These are phyloP conservation scores for Metarhizium guizhouense DNA, from an alignment of 2,329 filamentous ascomycete genomes.

Conservation along the genomic window DNA sequence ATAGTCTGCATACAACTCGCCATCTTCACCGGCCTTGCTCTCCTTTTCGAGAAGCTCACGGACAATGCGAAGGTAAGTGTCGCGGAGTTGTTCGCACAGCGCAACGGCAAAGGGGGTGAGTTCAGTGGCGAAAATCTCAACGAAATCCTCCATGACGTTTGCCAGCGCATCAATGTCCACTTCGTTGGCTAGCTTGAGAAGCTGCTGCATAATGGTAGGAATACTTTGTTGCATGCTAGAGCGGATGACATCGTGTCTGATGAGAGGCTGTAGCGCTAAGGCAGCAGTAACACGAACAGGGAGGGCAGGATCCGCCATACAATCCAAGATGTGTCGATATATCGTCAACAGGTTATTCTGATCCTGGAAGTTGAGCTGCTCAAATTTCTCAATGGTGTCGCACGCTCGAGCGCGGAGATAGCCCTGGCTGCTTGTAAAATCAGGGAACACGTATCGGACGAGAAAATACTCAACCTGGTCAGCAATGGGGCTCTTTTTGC, in stretches of 20 bases:
- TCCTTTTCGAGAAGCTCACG: constrained; percentile 86
- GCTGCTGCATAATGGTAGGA: constrained; percentile 97
- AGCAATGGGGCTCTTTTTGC: constrained; percentile 97
- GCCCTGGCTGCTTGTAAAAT: constrained; percentile 86
- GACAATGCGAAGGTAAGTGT: constrained; percentile 92
- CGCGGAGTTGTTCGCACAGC: constrained; percentile 86
- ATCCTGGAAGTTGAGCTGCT: constrained; percentile 94
- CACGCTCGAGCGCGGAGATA: constrained; percentile 92
- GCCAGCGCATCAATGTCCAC: constrained; percentile 94
- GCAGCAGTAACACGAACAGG: constrained; percentile 92
- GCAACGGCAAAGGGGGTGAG: constrained; percentile 95
- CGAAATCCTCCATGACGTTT: constrained; percentile 99
- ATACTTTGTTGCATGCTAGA: constrained; percentile 97
- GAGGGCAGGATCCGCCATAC: constrained; percentile 88
- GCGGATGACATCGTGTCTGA: constrained; percentile 88
- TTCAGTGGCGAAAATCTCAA: constrained; percentile 96
- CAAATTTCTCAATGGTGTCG: constrained; percentile 96
- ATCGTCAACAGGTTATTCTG: constrained; percentile 91
- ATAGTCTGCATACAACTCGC: constrained; percentile 80
- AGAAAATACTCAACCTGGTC: constrained; percentile 98
- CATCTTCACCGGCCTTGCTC: constrained; percentile 63
- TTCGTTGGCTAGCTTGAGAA: constrained; percentile 94
- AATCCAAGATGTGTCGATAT: constrained; percentile 93
- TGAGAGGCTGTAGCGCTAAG: constrained; percentile 87
- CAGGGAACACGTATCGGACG: constrained; percentile 94